Evolutionary conservation across 148 eudicot genomes (phyloP).

Genomic region (Rhododendron ferrugineum): DNA sequence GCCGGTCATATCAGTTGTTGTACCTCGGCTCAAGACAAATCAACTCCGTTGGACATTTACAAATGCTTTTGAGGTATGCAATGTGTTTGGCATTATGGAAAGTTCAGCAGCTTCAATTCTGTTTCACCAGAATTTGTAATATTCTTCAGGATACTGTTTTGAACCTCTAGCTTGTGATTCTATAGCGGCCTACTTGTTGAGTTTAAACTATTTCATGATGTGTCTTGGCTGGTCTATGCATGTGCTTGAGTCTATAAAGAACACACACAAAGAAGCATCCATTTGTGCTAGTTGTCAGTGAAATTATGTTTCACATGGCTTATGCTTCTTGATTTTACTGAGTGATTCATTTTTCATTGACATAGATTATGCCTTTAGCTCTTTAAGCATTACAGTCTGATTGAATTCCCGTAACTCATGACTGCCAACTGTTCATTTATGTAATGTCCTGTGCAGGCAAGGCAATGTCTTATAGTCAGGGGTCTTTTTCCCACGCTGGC

Average conservation of each 20-base stretch:
- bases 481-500: slow-evolving; percentile 96
- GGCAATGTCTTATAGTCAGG: slow-evolving; percentile 86
- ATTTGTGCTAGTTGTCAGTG: neutral
- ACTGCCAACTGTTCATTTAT: neutral
- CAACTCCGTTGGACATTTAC: slow-evolving; percentile 79
- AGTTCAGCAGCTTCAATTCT: slow-evolving; percentile 2
- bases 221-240: neutral
- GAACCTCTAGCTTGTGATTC: neutral
- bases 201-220: neutral
- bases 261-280: neutral
- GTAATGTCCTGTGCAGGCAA: slow-evolving; percentile 46
- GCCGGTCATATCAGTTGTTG: slow-evolving; percentile 72
- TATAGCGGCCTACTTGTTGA: neutral
- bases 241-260: neutral
- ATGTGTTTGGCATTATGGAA: neutral
- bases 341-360: neutral
- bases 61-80: slow-evolving; percentile 91
- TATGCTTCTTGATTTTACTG: neutral
- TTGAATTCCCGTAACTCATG: neutral
- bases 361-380: neutral
- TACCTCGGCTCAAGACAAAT: slow-evolving; percentile 80
- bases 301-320: neutral
- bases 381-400: neutral
- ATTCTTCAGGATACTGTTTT: neutral
- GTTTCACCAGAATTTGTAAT: neutral